A percentile compares a stretch with the other conserved stretches of the same genome.
These are phyloP conservation scores for Litsea cubeba DNA, from an alignment of 164 flowering plant species.

Conservation along the genomic window DNA sequence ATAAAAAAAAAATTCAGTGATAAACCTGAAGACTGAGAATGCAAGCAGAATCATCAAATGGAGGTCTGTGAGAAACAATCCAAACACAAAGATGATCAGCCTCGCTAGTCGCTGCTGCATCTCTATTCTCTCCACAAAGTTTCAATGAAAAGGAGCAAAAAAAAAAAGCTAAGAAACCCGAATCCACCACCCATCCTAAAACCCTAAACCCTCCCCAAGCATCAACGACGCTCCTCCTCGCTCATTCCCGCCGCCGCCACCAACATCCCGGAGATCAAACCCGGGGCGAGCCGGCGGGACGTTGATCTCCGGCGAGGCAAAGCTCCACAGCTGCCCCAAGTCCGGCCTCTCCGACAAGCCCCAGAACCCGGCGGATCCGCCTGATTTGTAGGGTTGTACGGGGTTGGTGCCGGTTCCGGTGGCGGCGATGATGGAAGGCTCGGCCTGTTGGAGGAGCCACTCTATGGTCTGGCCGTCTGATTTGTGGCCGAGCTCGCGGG, in stretches of 20 bases:
- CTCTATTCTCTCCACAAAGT: neutral
- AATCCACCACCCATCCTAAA: slow-evolving; percentile 6
- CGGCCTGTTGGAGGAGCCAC: slow-evolving; percentile 20
- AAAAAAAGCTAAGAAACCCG: slow-evolving; percentile 1
- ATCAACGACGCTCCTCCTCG: slow-evolving; percentile 56
- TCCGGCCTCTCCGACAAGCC: slow-evolving; percentile 78
- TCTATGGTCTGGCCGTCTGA: slow-evolving; percentile 26
- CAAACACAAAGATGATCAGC: no score
- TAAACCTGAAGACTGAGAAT: no score
- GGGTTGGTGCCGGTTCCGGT: slow-evolving; percentile 24
- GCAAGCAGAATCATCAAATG: no score
- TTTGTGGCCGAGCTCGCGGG: slow-evolving; percentile 29
- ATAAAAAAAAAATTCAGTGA: no score
- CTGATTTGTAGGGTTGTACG: slow-evolving; percentile 25
- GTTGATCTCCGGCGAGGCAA: slow-evolving; percentile 60
- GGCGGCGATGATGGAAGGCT: slow-evolving; percentile 19
- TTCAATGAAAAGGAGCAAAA: neutral
- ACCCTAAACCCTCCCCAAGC: slow-evolving; percentile 7
- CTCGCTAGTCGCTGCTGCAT: no score
- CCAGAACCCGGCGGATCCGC: slow-evolving; percentile 57
- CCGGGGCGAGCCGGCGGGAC: slow-evolving; percentile 27
- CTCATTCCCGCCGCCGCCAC: slow-evolving; percentile 69
- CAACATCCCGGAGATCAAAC: slow-evolving; percentile 43
- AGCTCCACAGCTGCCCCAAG: slow-evolving; percentile 82
- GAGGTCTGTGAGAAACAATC: no score